Evolutionary conservation across 495 filamentous ascomycete genomes (phyloP).

Genomic region (Cladorrhinum samala): DNA sequence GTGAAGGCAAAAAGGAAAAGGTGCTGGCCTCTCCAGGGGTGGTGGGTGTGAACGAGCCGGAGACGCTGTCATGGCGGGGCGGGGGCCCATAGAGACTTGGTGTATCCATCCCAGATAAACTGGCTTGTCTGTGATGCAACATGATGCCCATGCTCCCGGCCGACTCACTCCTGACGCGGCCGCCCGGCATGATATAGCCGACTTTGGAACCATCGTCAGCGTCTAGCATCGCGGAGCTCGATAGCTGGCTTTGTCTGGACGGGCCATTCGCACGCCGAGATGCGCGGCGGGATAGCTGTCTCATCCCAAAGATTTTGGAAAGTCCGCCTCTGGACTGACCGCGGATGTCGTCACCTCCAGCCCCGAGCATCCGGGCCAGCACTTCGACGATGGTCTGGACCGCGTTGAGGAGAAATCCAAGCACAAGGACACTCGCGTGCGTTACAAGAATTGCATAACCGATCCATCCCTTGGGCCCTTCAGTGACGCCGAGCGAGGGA

Average conservation of each 20-base stretch:
- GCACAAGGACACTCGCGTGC: constrained; percentile 80
- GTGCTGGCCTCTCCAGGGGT: constrained; percentile 62
- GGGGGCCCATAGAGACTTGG: constrained; percentile 35
- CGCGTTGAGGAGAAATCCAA: constrained; percentile 91
- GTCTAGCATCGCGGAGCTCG: constrained; percentile 71
- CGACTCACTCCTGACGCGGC: constrained; percentile 72
- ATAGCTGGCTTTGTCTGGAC: constrained; percentile 69
- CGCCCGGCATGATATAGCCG: constrained; percentile 55
- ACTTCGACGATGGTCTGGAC: constrained; percentile 87
- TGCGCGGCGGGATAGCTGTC: constrained; percentile 76
- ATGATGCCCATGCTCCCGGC: constrained; percentile 71
- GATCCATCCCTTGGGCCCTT: constrained; percentile 83
- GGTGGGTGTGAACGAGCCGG: constrained; percentile 59
- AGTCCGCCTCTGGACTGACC: constrained; percentile 80
- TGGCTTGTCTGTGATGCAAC: constrained; percentile 39
- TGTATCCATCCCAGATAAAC: constrained; percentile 39
- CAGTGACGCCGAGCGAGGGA: constrained; percentile 68
- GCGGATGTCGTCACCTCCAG: constrained; percentile 64
- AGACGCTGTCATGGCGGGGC: constrained; percentile 31
- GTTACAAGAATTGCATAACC: constrained; percentile 86
- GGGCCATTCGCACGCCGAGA: constrained; percentile 50
- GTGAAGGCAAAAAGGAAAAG: constrained; percentile 62
- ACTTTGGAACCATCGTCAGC: constrained; percentile 57
- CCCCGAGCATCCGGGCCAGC: constrained; percentile 68
- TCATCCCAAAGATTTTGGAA: constrained; percentile 85